Evolutionary conservation across 2,329 filamentous ascomycete genomes (phyloP), one percentile per base, ranked within the genome.

Genomic region (Atkinsonella hypoxylon): DNA sequence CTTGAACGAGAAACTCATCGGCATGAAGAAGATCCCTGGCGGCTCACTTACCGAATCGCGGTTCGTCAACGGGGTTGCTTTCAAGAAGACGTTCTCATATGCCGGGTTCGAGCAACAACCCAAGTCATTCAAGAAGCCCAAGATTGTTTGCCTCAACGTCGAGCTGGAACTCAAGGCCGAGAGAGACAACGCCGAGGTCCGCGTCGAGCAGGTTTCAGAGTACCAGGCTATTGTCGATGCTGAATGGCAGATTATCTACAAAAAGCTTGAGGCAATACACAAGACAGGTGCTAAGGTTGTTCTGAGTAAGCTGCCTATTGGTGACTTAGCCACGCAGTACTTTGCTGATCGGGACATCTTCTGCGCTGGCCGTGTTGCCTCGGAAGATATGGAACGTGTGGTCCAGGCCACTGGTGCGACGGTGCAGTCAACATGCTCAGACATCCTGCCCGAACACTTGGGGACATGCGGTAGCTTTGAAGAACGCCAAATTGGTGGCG

Each of bases 31-130:
- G 75, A 90, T 98, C 56, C 91, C 89, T 39, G 93, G 93, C 64
- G 93, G 93, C 67, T 95, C 89, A 38, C 81, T 98, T 32, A 93
- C 95, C 63, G 93, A 97, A 56, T 96, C 91, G 2, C 80, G 95
- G 40, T 97, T 97, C 70, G 86, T 98, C 65, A 93, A 97, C 68
- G 93, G 93, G 64, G 93, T 98, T 55, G 91, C 93, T 36, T 98
- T 98, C 78, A 97, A 97, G 77, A 98, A 98, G 81, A 98, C 93
- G 5, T 98, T 98, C 70, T 90, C 91, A 48, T 98, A 98, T 66
- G 93, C 93, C 60, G 93, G 93, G 65, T 98, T 98, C 72, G 93
- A 98, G 73, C 93, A 98, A 73, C 93, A 98, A 73, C 93, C 93
- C 58, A 98, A 98, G 73, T 83, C 81, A 8, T 97, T 98, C 76